Evolutionary conservation across 2,329 filamentous ascomycete species (phyloP).

Genomic region (Mollisia scopiformis): DNA sequence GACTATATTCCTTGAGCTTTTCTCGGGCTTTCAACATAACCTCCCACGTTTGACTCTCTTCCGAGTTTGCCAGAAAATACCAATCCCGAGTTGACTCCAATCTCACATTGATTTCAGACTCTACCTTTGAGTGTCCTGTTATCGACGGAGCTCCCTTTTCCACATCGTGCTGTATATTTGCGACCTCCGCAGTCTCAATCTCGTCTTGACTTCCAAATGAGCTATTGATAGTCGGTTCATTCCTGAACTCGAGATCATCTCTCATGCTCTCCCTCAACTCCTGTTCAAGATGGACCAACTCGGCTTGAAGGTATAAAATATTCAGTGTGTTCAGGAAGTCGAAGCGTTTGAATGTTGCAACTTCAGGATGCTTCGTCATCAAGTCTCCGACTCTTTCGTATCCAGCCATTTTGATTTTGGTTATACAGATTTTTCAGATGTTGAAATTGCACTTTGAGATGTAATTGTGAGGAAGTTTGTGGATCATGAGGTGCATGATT

Average conservation of each 20-base stretch:
- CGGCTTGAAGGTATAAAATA: constrained; percentile 37
- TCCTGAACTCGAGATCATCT: constrained; percentile 8
- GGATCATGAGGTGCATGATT: background rate
- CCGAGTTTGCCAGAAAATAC: constrained; percentile 22
- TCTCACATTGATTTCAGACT: background rate
- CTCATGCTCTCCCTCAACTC: constrained; percentile 14
- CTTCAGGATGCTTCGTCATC: constrained; percentile 32
- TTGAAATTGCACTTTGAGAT: background rate
- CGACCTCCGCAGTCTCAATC: background rate
- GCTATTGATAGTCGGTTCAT: background rate
- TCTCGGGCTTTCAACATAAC: constrained; percentile 21
- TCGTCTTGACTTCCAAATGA: background rate
- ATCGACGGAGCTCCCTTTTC: background rate
- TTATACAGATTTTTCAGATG: background rate
- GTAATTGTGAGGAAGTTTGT: background rate
- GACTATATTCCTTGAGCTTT: constrained; percentile 31
- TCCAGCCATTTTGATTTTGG: constrained; percentile 7
- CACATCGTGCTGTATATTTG: background rate
- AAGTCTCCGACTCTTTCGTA: constrained; percentile 32
- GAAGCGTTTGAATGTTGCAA: constrained; percentile 36
- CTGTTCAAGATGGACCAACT: constrained; percentile 32
- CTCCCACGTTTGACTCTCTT: constrained; percentile 24
- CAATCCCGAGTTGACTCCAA: constrained; percentile 18
- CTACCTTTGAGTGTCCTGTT: background rate
- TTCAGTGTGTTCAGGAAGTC: constrained; percentile 31